Evolutionary conservation across 2,329 filamentous ascomycete species (phyloP), one percentile per base, ranked within the genome.

Genomic region (Mycogone perniciosa): DNA sequence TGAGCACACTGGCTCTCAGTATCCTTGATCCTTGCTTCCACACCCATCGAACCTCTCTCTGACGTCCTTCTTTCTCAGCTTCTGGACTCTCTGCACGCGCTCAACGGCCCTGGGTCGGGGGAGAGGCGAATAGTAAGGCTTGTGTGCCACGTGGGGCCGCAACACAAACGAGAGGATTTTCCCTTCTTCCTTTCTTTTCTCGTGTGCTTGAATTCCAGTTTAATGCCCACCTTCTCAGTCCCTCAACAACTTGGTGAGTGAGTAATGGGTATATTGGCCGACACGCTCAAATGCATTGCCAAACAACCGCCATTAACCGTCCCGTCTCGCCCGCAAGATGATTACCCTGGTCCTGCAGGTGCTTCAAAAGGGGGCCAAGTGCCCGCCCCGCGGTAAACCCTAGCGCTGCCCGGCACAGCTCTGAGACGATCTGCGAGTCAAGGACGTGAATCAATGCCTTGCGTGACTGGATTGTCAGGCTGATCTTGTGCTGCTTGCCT

Each of bases 391-490:
- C 46, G 51, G 35, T 43, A 34, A 42, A 41, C 48, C 42, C 45
- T 37, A 40, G 27, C 31, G 46, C 44, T 39, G 44, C 42, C 45
- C 54, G 46, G 49, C 52, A 37, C 46, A 53, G 56, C 54, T 61
- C 20, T 60, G 60, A 62, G 60, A 63, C 62, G 56, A 60, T 63
- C 58, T 59, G 56, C 60, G 54, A 60, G 55, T 56, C 60, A 54
- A 57, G 55, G 51, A 38, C 54, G 52, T 52, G 54, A 65, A 65
- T 66, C 58, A 58, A 57, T 53, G 53, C 52, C 56, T 56, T 68
- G 67, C 70, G 70, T 67, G 70, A 74, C 72, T 71, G 72, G 71
- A 72, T 69, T 67, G 66, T 65, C 65, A 60, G 70, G 68, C 60
- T 71, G 65, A 69, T 73, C 66, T 58, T 73, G 57, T 59, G 57